Percentiles rank a stretch among this genome's conserved stretches.
Conservation (phyloP, 805 yeast genomes). For the Henningerozyma blattae region DNA sequence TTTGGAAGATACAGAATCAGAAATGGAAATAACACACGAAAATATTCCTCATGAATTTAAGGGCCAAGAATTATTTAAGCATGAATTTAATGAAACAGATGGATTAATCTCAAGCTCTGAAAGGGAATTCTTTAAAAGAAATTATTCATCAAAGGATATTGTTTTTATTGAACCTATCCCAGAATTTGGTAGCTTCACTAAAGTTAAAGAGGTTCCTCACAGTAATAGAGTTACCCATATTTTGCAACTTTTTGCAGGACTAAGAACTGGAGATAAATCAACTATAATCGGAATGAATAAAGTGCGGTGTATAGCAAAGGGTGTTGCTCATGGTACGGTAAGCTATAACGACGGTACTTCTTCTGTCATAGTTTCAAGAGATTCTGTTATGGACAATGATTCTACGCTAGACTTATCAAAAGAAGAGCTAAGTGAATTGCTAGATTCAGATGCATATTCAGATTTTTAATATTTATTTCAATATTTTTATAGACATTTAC, state of each 20-base stretch:
- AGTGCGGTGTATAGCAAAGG: conserved; percentile 16
- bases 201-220: conserved; percentile 10
- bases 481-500: too few species aligned
- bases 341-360: not conserved
- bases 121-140: conserved; percentile 10
- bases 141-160: conserved; percentile 12
- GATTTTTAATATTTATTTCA: conserved; percentile 9
- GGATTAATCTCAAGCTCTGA: conserved; percentile 12
- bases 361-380: not conserved
- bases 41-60: not conserved
- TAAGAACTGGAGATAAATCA: conserved; percentile 6
- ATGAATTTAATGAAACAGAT: conserved; percentile 1
- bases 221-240: conserved; percentile 7
- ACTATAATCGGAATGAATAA: conserved; percentile 19
- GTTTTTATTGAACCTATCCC: conserved; percentile 19
- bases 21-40: not conserved
- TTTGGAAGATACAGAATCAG: not conserved
- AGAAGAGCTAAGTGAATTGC: conserved; percentile 10
- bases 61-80: not conserved
- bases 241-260: conserved; percentile 7
- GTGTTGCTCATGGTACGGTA: conserved; percentile 7
- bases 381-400: not conserved
- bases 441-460: conserved; percentile 19
- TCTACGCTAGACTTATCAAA: conserved; percentile 1
- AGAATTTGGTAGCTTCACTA: conserved; percentile 4